phyloP scores from a whole-genome alignment of 2,329 filamentous ascomycete species.

The Aureobasidium musti region DNA sequence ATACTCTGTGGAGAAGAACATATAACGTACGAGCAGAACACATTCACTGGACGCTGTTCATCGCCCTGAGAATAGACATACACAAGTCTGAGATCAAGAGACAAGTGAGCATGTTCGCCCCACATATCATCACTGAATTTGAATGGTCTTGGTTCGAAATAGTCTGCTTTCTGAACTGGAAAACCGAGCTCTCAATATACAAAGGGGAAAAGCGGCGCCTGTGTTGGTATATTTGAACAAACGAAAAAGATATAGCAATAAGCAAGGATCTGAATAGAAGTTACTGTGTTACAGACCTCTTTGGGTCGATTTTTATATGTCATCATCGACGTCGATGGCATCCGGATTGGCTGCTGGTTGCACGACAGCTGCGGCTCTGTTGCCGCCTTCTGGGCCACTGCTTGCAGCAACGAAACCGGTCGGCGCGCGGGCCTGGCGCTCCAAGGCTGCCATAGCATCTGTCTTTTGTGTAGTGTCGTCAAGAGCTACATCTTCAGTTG shows the following conservation, averaged over 20 bases:
- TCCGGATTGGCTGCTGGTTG: slow-evolving; percentile 36
- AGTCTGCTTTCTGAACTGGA: neutral
- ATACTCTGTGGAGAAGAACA: neutral
- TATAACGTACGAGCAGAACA: neutral
- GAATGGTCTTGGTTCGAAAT: neutral
- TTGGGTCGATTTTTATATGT: slow-evolving; percentile 28
- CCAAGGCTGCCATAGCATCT: slow-evolving; percentile 87
- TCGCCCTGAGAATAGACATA: neutral
- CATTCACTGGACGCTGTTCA: neutral
- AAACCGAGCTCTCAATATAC: neutral
- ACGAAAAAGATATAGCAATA: slow-evolving; percentile 10
- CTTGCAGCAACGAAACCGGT: slow-evolving; percentile 89
- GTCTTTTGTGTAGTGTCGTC: slow-evolving; percentile 55
- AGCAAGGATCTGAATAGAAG: neutral
- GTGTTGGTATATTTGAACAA: slow-evolving; percentile 27
- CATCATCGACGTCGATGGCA: slow-evolving; percentile 43
- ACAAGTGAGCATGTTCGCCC: neutral
- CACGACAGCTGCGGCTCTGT: slow-evolving; percentile 32
- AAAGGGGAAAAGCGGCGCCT: slow-evolving; percentile 12
- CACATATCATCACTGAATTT: neutral
- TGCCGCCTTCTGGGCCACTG: slow-evolving; percentile 50
- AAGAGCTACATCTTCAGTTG: slow-evolving; percentile 44
- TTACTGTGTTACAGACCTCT: neutral
- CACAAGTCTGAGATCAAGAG: neutral
- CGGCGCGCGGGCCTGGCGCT: slow-evolving; percentile 83